A percentile compares a stretch with the other conserved stretches of the same genome.
These are phyloP conservation scores for Beauveria australis DNA, from an alignment of 2,329 filamentous ascomycete genomes.

Conservation along the genomic window DNA sequence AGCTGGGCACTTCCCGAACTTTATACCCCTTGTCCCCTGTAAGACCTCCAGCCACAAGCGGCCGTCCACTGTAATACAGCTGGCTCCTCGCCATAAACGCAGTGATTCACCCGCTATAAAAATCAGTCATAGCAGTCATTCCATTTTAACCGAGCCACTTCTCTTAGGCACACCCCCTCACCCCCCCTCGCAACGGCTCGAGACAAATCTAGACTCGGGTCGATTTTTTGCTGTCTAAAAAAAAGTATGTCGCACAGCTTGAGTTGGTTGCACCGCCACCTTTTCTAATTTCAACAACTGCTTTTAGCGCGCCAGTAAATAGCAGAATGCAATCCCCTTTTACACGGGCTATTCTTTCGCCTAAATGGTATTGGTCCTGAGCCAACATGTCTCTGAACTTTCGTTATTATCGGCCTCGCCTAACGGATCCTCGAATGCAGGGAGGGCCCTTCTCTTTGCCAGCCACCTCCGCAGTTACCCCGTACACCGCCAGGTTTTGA, in stretches of 20 bases:
- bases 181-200: background rate
- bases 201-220: constrained; percentile 3
- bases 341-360: background rate
- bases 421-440: background rate
- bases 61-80: background rate
- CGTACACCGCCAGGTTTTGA: background rate
- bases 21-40: background rate
- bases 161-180: background rate
- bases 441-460: no score
- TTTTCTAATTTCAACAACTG: constrained; percentile 9
- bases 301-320: background rate
- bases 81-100: no score
- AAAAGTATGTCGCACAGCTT: background rate
- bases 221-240: background rate
- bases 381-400: background rate
- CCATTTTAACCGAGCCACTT: no score
- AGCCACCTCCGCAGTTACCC: no score
- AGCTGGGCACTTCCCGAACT: background rate
- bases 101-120: background rate
- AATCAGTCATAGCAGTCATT: no score
- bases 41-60: background rate
- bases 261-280: constrained; percentile 11
- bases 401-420: background rate
- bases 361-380: background rate
- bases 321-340: background rate